These are phyloP conservation scores for Rhizomucor pusillus DNA, from an alignment of 371 early-diverging fungal genomes.

Conservation along the genomic window DNA sequence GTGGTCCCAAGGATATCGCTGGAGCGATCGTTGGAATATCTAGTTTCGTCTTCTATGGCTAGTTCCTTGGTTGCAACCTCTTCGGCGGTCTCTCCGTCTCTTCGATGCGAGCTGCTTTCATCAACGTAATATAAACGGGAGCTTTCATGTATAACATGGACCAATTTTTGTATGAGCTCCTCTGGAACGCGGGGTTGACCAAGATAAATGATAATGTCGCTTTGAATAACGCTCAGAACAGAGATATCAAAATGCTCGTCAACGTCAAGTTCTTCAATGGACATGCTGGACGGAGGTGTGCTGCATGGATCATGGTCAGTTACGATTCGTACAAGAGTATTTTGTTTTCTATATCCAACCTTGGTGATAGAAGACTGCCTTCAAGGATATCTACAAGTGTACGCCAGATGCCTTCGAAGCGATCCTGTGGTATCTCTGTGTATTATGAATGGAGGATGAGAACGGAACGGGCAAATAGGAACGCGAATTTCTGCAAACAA, in stretches of 20 bases:
- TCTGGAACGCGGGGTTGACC: constrained; percentile 67
- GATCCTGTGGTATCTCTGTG: constrained; percentile 55
- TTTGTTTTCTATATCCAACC: constrained; percentile 36
- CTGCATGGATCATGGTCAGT: constrained; percentile 23
- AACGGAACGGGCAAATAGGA: constrained; percentile 12
- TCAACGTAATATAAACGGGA: constrained; percentile 51
- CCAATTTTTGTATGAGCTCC: constrained; percentile 51
- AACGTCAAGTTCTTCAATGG: constrained; percentile 65
- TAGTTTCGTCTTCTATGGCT: constrained; percentile 8
- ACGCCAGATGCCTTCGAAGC: constrained; percentile 65
- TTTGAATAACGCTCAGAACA: constrained; percentile 62
- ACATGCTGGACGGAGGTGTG: constrained; percentile 56
- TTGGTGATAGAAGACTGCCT: constrained; percentile 67
- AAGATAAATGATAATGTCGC: constrained; percentile 65
- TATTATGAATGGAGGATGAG: background rate
- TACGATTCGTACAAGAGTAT: background rate
- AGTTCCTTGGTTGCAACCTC: constrained; percentile 12
- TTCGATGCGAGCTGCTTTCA: constrained; percentile 18
- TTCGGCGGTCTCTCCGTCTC: constrained; percentile 12
- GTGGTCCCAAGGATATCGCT: constrained; percentile 47
- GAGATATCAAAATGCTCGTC: constrained; percentile 83
- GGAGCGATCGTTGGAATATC: constrained; percentile 18
- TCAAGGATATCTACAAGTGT: constrained; percentile 69
- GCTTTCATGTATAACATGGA: constrained; percentile 58
- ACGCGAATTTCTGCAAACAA: background rate